phyloP scores from a whole-genome alignment of 176 grass and related monocot genomes.

The Bothriochloa decipiens region DNA sequence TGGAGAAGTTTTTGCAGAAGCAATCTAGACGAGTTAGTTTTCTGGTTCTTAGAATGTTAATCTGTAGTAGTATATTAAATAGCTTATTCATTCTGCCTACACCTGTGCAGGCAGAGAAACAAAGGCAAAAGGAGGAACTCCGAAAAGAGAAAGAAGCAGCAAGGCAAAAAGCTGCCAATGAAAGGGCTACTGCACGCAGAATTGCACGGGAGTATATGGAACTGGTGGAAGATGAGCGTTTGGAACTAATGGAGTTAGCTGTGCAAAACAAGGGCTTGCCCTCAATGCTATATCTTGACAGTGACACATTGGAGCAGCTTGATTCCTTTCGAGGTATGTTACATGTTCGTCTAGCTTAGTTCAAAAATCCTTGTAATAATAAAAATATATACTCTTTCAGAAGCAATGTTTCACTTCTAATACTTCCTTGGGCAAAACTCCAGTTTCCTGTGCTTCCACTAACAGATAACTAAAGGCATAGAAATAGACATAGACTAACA shows the following conservation, averaged over 20 bases:
- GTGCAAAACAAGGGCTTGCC: conserved; percentile 81
- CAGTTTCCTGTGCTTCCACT: conserved; percentile 23
- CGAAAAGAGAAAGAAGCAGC: conserved; percentile 88
- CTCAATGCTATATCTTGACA: conserved; percentile 85
- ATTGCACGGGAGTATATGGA: conserved; percentile 95
- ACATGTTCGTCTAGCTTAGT: conserved; percentile 35
- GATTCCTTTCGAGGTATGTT: conserved; percentile 84
- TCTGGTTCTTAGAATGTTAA: conserved; percentile 30
- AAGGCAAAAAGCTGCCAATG: conserved; percentile 80
- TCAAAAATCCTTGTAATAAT: neutral
- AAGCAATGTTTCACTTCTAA: conserved; percentile 14
- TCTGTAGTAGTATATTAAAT: conserved; percentile 30
- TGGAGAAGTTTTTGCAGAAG: conserved; percentile 87
- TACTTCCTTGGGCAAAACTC: conserved; percentile 21
- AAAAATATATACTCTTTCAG: neutral
- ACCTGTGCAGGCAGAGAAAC: conserved; percentile 76
- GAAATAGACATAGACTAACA: neutral
- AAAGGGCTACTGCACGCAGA: conserved; percentile 95
- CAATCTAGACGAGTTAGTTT: conserved; percentile 80
- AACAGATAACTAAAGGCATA: conserved; percentile 8
- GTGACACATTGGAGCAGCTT: conserved; percentile 81
- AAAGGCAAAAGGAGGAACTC: conserved; percentile 93
- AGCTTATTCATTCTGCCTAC: conserved; percentile 7
- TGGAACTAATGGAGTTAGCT: conserved; percentile 97
- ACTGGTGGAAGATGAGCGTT: conserved; percentile 90